Evolutionary conservation across 2,329 filamentous ascomycete species (phyloP).

Genomic region (Cytospora schulzeri): DNA sequence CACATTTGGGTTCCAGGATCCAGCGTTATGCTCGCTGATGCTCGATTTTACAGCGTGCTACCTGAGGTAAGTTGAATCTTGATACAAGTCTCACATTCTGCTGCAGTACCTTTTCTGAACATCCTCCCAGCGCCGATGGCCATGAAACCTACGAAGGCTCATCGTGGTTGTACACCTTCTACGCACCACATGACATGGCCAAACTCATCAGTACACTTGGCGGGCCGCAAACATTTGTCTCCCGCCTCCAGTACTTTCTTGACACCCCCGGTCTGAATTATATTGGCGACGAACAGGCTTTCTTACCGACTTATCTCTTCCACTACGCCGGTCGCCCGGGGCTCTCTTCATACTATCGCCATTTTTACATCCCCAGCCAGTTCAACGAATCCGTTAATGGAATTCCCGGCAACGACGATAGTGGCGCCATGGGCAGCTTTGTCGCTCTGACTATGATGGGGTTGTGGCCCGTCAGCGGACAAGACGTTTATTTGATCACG

Average conservation of each 20-base stretch:
- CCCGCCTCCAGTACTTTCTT: constrained; percentile 60
- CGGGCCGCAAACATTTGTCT: constrained; percentile 51
- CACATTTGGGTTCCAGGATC: constrained; percentile 68
- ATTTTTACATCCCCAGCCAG: constrained; percentile 61
- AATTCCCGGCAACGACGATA: constrained; percentile 66
- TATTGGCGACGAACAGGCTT: constrained; percentile 55
- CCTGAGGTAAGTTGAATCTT: constrained; percentile 22
- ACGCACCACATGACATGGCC: constrained; percentile 45
- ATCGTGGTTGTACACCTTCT: constrained; percentile 70
- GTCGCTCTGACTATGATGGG: constrained; percentile 62
- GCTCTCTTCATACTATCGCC: constrained; percentile 49
- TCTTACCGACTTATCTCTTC: constrained; percentile 62
- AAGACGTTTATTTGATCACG: constrained; percentile 65
- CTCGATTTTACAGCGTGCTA: constrained; percentile 38
- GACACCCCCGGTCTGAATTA: constrained; percentile 41
- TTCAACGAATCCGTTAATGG: constrained; percentile 61
- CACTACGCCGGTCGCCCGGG: constrained; percentile 64
- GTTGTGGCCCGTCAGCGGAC: constrained; percentile 61
- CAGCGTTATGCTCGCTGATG: constrained; percentile 60
- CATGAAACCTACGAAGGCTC: constrained; percentile 71
- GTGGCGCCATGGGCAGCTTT: constrained; percentile 65
- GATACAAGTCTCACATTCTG: too few species aligned
- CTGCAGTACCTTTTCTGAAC: background rate
- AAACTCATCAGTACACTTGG: constrained; percentile 56
- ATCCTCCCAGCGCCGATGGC: constrained; percentile 37